Base-by-base conservation (phyloP, 495 filamentous ascomycete genomes). In the Cercophora samala region DNA sequence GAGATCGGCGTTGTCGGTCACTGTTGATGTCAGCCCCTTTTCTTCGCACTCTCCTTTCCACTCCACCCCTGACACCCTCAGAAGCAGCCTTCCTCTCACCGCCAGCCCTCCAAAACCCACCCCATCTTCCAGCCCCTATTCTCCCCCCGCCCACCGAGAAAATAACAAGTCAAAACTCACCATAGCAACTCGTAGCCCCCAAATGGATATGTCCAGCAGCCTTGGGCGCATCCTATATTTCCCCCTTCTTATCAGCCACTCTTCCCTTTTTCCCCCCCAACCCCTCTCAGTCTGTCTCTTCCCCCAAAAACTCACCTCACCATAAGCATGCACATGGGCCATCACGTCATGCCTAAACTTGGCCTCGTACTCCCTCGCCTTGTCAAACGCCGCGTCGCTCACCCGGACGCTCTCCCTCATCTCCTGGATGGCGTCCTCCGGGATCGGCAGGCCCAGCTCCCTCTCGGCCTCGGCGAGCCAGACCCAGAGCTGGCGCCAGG, bases 191-290 rank as follows among this genome's bases (percentile, higher is more conserved):
- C 21, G 71, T 73, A 32, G 73, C 70, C 81, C 73, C 93, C 78
- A 84, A 88, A 79, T 97, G 93, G 60, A 97, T 96, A 74, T 94
- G 91, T 22, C 91, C 91, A 21, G 91, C 92, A 52, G 93, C 93
- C 58, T 87, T 89, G 4, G 93, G 93, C 11, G 92, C 91, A 60
- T 83, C 85, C 68, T 70, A 25, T 58, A 9, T 18, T 18, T 17
- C 19, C 9, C 19, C 17, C 17, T 46, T 29, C 63, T 21, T 22
- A 26, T 46, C 62, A 56, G 3, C 42, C 22, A 15, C 37, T 9
- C 11, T 46, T 46, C 2, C 37, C 4, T 37, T 18, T 25, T 59
- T 1, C 6, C 1, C 25, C 58, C 58, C 58, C 17, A 29, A 18
- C 11, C 18, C 22, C 13, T 58, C 58, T 23, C 5, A 23, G 3